A percentile compares a stretch with the other conserved stretches of the same genome.
phyloP scores from a whole-genome alignment of 2,329 filamentous ascomycete genomes.

The Trichoderma hamatum region DNA sequence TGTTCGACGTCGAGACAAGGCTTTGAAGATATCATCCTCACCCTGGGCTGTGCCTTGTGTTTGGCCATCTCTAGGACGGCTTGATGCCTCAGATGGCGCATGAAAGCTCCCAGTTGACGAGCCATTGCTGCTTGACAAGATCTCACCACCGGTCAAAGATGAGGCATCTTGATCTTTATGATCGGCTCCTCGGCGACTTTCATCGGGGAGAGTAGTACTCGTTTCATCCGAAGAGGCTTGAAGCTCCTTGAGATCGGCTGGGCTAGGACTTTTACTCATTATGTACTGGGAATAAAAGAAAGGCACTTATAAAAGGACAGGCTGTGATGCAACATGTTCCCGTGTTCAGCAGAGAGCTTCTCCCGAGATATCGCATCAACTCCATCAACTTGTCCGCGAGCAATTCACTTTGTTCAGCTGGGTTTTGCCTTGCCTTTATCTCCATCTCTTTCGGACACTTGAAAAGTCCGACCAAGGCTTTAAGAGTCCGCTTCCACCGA shows the following conservation, averaged over 20 bases:
- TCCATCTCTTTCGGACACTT: conserved; percentile 7
- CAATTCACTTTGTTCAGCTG: not conserved
- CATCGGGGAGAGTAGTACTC: not conserved
- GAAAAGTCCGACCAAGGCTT: conserved; percentile 6
- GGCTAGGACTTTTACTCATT: not conserved
- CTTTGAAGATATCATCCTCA: conserved; percentile 57
- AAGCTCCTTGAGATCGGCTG: not conserved
- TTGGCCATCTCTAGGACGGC: conserved; percentile 30
- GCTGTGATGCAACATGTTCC: not conserved
- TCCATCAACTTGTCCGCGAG: not conserved
- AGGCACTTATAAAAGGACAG: not conserved
- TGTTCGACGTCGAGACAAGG: conserved; percentile 53
- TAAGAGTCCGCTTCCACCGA: conserved; percentile 20
- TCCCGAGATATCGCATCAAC: not conserved
- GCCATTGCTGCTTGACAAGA: conserved; percentile 7
- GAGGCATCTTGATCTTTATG: not conserved
- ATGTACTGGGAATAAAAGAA: not conserved
- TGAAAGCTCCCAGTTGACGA: conserved; percentile 26
- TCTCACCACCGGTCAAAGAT: not conserved
- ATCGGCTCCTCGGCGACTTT: not conserved
- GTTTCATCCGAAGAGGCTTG: conserved; percentile 6
- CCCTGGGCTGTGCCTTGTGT: conserved; percentile 38
- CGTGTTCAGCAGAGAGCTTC: not conserved
- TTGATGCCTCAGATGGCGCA: conserved; percentile 36
- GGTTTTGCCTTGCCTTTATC: not conserved